Base-by-base conservation (phyloP, 148 eudicot species). In the Diospyros kaki region DNA sequence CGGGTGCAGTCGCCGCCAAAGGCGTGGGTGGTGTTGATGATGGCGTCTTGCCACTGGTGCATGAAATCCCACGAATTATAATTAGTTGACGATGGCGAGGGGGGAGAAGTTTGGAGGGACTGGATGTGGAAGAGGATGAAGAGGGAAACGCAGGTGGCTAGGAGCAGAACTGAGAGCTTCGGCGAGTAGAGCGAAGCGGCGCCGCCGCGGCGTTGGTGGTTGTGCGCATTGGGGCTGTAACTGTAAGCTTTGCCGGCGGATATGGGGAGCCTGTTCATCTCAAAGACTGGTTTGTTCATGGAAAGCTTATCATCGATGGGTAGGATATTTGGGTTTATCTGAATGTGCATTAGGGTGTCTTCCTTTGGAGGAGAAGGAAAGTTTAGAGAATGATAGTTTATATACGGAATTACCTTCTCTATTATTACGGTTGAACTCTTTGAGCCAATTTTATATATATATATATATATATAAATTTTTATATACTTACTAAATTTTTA, bases 91-190 rank as follows among this genome's bases (percentile, higher is more conserved):
- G 78, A 17, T 46, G 54, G 46, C 11, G 71, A 18, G 10, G 40
- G 39, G 4, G 46, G 54, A 8, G 69, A 50, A 46, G 68, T 5
- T 72, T 44, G 86, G 42, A 83, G 81, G 39, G 85, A 77, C 54
- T 82, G 84, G 73, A 83, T 74, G 64, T 86, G 84, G 64, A 87
- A 81, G 73, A 88, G 51, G 67, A 87, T 7, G 72, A 88, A 87
- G 52, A 89, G 66, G 18, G 74, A 15, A 60, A 75, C 72, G 18
- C 78, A 76, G 0, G 66, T 56, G 46, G 73, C 64, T 13, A 84
- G 51, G 64, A 87, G 71, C 80, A 72, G 46, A 39, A 85, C 40
- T 1, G 85, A 88, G 68, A 84, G 77, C 59, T 83, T 81, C 41
- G 86, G 81, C 7, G 92, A 73, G 78, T 73, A 81, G 61, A 63